These are phyloP conservation scores for Scenedesmus sp. DNA, from an alignment of 163 green algal species.

Conservation along the genomic window DNA sequence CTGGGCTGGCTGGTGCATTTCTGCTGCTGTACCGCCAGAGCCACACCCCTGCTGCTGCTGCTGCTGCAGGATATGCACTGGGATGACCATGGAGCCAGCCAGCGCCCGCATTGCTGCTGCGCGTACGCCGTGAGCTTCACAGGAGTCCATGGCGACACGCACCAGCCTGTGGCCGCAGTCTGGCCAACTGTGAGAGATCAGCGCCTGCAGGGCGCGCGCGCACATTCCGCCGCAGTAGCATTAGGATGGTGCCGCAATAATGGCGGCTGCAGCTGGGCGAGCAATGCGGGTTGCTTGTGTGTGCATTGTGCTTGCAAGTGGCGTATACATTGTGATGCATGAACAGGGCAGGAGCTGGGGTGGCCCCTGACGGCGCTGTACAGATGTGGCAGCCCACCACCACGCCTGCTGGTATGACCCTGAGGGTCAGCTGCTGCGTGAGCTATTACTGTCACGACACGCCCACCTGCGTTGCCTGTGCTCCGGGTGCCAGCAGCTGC, in stretches of 20 bases:
- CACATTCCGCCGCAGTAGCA: conserved; percentile 48
- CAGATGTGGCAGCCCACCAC: background rate
- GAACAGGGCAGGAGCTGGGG: background rate
- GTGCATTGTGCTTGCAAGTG: background rate
- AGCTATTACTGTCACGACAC: background rate
- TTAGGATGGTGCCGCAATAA: background rate
- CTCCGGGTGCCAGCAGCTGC: conserved; percentile 43
- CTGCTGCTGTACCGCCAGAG: background rate
- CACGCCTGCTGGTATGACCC: background rate
- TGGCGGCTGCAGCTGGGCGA: conserved; percentile 43
- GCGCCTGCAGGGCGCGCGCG: conserved; percentile 34
- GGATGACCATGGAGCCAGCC: conserved; percentile 31
- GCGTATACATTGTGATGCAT: background rate
- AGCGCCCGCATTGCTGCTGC: conserved; percentile 52
- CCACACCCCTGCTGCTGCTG: conserved; percentile 3
- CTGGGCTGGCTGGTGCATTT: background rate
- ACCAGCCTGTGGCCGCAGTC: conserved; percentile 56
- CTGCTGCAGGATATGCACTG: conserved; percentile 8
- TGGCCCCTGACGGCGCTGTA: too few relatives aligned
- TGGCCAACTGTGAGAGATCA: conserved; percentile 67
- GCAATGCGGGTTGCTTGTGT: conserved; percentile 46
- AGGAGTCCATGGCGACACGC: conserved; percentile 38
- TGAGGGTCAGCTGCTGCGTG: background rate
- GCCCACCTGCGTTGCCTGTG: background rate
- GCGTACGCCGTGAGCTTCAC: conserved; percentile 53